Evolutionary conservation across 2,329 filamentous ascomycete species (phyloP), one percentile per base, ranked within the genome.

Genomic region (Fusarium sublunatum): DNA sequence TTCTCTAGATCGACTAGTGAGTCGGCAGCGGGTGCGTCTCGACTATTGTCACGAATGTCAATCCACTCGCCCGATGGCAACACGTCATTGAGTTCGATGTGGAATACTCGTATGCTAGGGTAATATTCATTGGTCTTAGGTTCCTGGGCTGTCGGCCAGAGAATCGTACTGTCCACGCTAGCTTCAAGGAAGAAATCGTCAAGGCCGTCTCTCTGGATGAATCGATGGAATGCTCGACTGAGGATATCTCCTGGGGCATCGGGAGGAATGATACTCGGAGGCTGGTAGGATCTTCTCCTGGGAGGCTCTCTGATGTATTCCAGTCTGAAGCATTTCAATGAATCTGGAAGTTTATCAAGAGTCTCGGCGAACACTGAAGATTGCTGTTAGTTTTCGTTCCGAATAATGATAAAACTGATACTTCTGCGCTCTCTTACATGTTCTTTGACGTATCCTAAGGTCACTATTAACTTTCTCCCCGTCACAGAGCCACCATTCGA

Each of bases 151-250:
- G 32, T 3, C 19, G 54, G 58, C 29, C 51, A 60, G 13, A 61
- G 24, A 6, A 61, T 60, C 1, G 22, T 50, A 9, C 49, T 54
- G 11, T 61, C 58, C 7, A 61, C 49, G 12, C 58, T 59, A 11
- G 47, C 58, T 5, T 36, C 11, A 5, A 61, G 22, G 9, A 24
- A 43, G 4, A 61, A 59, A n/a, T 54, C 43, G 4, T 38, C 13
- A 2, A 61, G 24, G 9, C 12, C 7, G 5, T 54, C 12, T 19
- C 58, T 39, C 22, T 61, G 40, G 2, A 40, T 49, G 13, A 61
- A 55, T 2, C 6, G 12, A 3, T 22, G 12, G 3, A 61, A 42
- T 0, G 49, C 28, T 2, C 6, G 48, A 15, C 58, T 60, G 2
- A 60, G 24, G 12, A 54, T 22, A 28, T 60, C 58, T 9, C 46